phyloP scores from a whole-genome alignment of 331 rosid genomes.

The Pyracantha coccinea region DNA sequence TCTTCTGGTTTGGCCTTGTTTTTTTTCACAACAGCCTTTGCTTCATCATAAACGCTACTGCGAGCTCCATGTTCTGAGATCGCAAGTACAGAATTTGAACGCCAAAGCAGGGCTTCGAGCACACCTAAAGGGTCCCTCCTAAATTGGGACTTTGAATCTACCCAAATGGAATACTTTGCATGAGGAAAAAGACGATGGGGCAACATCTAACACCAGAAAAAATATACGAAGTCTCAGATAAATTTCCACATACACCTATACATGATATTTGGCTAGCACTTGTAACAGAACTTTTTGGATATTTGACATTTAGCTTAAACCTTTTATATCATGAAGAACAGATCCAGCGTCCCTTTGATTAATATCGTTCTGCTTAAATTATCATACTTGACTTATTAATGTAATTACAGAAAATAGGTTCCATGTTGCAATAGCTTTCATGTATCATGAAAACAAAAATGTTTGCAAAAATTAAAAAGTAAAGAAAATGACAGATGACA shows the following conservation, averaged over 20 bases:
- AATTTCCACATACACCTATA: constrained; percentile 6
- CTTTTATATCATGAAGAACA: background rate
- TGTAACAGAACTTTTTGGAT: background rate
- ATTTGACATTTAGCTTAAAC: background rate
- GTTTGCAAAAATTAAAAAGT: background rate
- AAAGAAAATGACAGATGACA: background rate
- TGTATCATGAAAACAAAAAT: background rate
- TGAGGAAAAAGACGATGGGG: constrained; percentile 91
- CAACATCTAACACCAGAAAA: constrained; percentile 57
- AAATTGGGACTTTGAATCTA: constrained; percentile 95
- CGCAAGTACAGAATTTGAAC: constrained; percentile 64
- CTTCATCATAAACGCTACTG: constrained; percentile 86
- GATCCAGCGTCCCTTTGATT: background rate
- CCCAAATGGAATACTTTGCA: constrained; percentile 94
- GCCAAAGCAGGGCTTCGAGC: constrained; percentile 89
- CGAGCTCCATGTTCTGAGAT: constrained; percentile 99
- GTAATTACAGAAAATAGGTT: background rate
- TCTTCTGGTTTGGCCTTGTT: constrained; percentile 96
- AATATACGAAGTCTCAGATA: background rate
- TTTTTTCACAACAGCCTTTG: constrained; percentile 90
- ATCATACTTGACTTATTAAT: background rate
- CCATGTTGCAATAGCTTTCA: background rate
- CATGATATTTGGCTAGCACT: background rate
- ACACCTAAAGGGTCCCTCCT: constrained; percentile 97
- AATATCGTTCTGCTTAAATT: background rate